These are phyloP conservation scores for Didymella exigua DNA, from an alignment of 2,329 filamentous ascomycete species.

Conservation along the genomic window DNA sequence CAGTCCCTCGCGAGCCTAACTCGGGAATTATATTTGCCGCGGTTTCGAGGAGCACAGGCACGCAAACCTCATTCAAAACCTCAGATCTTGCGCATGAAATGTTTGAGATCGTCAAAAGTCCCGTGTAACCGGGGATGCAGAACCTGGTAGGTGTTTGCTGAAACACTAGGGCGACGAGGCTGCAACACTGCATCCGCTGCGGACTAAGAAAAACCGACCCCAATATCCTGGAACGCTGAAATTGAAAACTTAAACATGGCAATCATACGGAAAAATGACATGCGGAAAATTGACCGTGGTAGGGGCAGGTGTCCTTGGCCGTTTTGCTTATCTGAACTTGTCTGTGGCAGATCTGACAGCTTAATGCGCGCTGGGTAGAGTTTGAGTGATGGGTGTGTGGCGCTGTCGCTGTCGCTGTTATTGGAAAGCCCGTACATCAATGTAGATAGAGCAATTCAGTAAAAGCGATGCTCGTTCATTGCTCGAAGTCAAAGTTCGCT, in stretches of 20 bases:
- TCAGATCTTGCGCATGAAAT: constrained; percentile 10
- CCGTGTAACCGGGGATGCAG: background rate
- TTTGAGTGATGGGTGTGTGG: constrained; percentile 21
- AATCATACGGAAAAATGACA: background rate
- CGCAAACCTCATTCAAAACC: background rate
- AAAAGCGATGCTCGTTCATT: background rate
- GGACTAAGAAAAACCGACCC: background rate
- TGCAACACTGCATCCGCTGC: constrained; percentile 18
- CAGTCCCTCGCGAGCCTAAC: background rate
- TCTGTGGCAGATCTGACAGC: constrained; percentile 30
- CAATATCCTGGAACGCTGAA: constrained; percentile 6
- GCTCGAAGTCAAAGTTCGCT: background rate
- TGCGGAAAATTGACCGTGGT: background rate
- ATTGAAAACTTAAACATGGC: constrained; percentile 5
- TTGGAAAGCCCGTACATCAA: background rate
- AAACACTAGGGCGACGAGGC: constrained; percentile 31
- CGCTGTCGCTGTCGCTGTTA: background rate
- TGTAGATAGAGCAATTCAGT: background rate
- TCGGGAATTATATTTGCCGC: background rate
- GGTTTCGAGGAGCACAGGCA: background rate
- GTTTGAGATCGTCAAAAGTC: constrained; percentile 26
- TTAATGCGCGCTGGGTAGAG: constrained; percentile 11
- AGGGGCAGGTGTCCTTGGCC: constrained; percentile 17
- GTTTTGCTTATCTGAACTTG: constrained; percentile 35
- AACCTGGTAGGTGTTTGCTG: constrained; percentile 23